These are phyloP conservation scores for Aspergillus fumigatiaffinis DNA, from an alignment of 2,329 filamentous ascomycete species.

Conservation along the genomic window DNA sequence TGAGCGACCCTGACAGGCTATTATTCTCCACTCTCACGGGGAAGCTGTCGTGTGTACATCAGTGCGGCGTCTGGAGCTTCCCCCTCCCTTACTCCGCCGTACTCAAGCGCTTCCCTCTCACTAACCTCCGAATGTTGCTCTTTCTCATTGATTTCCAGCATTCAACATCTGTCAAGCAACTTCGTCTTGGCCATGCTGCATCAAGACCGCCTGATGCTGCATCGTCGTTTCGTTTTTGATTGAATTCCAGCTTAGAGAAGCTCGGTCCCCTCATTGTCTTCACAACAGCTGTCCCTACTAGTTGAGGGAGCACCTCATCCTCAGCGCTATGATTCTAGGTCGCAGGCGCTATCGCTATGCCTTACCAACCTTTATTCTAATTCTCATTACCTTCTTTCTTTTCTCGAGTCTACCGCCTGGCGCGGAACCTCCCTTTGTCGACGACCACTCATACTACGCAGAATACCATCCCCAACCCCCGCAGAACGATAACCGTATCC, in stretches of 20 bases:
- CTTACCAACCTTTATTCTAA: slow-evolving; percentile 23
- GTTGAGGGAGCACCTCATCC: background rate
- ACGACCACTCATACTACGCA: slow-evolving; percentile 11
- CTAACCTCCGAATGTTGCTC: background rate
- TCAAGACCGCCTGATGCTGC: slow-evolving; percentile 1
- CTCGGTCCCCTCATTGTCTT: background rate
- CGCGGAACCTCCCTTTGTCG: slow-evolving; percentile 11
- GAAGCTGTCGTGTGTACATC: background rate
- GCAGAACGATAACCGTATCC: slow-evolving; percentile 29
- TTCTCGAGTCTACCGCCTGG: slow-evolving; percentile 21
- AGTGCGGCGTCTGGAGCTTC: background rate
- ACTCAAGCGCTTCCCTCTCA: background rate
- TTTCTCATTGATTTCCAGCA: background rate
- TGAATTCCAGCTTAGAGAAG: slow-evolving; percentile 1
- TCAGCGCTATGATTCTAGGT: slow-evolving; percentile 21
- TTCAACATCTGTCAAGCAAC: background rate
- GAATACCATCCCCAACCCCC: slow-evolving; percentile 5
- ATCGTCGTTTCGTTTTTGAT: background rate
- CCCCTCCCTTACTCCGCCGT: background rate
- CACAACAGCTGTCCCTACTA: background rate
- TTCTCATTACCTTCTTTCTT: slow-evolving; percentile 21
- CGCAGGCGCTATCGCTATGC: slow-evolving; percentile 25
- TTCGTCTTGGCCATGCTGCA: slow-evolving; percentile 3
- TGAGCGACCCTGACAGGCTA: background rate
- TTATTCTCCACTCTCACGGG: background rate